Conservation (phyloP, 148 eudicot genomes). For the Chenopodium album region DNA sequence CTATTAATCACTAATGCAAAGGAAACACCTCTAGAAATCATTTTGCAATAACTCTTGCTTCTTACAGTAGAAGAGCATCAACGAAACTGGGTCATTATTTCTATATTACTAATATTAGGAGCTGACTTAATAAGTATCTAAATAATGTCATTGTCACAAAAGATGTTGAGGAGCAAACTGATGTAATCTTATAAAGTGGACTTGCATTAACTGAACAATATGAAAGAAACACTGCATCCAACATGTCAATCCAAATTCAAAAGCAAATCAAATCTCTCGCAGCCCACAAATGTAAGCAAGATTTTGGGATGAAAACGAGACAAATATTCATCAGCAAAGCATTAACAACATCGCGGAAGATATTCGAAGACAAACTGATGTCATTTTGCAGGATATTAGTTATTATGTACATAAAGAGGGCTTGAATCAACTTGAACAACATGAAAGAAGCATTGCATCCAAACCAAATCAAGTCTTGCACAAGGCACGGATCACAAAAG, state of each 20-base stretch:
- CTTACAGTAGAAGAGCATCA: not conserved
- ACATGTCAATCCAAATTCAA: not conserved
- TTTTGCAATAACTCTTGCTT: not conserved
- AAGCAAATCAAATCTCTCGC: constrained; percentile 11
- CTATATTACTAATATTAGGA: not conserved
- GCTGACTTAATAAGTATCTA: constrained; percentile 13
- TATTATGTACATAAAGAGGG: not conserved
- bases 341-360: not conserved
- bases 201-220: not conserved
- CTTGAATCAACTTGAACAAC: constrained; percentile 1
- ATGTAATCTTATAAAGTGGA: not conserved
- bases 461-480: constrained; percentile 9
- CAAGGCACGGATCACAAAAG: not conserved
- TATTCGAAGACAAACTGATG: not conserved
- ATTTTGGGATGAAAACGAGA: not conserved
- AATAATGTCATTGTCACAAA: not conserved
- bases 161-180: not conserved
- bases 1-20: not conserved
- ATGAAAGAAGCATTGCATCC: constrained; percentile 13
- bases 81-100: not conserved
- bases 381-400: not conserved
- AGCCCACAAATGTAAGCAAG: constrained; percentile 4
- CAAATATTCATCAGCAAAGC: not conserved
- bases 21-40: constrained; percentile 15
- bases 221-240: constrained; percentile 17